Base-by-base conservation (phyloP, 345 rosid genomes). In the Passiflora organensis region DNA sequence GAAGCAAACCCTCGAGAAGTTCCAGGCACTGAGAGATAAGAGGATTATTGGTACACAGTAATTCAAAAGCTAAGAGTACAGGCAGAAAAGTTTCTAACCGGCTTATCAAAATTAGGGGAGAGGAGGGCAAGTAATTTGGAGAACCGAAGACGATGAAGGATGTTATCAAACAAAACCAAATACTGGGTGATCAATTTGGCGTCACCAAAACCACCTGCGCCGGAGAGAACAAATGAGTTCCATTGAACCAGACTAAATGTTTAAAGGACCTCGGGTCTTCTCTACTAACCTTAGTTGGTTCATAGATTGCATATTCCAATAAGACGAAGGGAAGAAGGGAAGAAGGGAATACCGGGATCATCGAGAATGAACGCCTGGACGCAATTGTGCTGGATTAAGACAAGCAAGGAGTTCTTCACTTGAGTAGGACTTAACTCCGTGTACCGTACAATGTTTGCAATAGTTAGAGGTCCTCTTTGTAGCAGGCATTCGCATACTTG, bases 401-500 rank as follows among this genome's bases (percentile, higher is more conserved):
- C 87, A 8, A 71, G 80, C 20, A 86, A 58, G 62, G 80, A 65
- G 72, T 85, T 84, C 56, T 77, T 86, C 55, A 88, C 86, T 72
- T 82, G 72, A 20, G 60, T 42, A 20, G 56, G 51, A 14, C 55
- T 63, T 18, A 86, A 78, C 24, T 80, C 83, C 0, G 82, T 71
- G 60, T 62, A 53, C 19, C 84, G 80, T 17, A 66, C 70, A 55
- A 86, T 73, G 46, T 72, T 68, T 51, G 63, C 77, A 21, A 79
- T 62, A 0, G 75, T 66, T 34, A 86, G 73, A 12, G 87, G 75
- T 25, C 94, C 94, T 66, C 43, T 78, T 0, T 80, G 76, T 58
- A 93, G 89, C 53, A 86, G 87, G 65, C 86, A 93, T 61, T 86
- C 91, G 22, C 94, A 86, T 0, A 86, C 91, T 80, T 78, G 89